Evolutionary conservation across 352 stramenopile species (phyloP).

Genomic region (Hyaloperonospora arabidopsidis): DNA sequence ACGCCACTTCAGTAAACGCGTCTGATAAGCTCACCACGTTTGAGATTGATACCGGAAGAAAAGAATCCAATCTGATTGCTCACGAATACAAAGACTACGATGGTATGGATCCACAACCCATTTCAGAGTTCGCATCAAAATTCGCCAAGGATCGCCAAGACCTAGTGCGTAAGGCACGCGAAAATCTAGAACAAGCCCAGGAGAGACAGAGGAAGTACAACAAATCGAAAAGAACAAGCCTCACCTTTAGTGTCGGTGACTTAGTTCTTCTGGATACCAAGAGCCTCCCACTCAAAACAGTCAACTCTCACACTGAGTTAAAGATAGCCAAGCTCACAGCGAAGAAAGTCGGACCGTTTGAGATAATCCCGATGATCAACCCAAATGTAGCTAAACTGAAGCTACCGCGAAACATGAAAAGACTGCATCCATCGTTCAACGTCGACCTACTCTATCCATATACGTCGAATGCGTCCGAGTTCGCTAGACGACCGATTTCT

Average conservation of each 20-base stretch:
- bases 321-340: not conserved
- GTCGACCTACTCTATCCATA: too few relatives aligned
- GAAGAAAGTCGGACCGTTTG: not conserved
- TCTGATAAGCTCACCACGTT: slow-evolving; percentile 1
- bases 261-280: slow-evolving; percentile 10
- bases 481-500: not conserved
- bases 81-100: not conserved
- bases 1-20: not conserved
- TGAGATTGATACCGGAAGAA: not conserved
- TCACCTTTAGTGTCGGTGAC: slow-evolving; percentile 12
- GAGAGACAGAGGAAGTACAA: slow-evolving; percentile 10
- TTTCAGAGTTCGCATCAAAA: slow-evolving; percentile 4
- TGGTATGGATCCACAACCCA: not conserved
- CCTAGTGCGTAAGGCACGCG: slow-evolving; percentile 5
- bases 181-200: slow-evolving; percentile 10
- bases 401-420: too few relatives aligned
- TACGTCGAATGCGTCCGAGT: not conserved
- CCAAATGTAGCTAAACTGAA: slow-evolving; percentile 2
- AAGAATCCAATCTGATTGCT: not conserved
- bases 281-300: slow-evolving; percentile 1
- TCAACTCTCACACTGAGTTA: slow-evolving; percentile 1
- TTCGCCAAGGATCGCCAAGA: slow-evolving; percentile 13
- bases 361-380: slow-evolving; percentile 2
- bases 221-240: slow-evolving; percentile 8
- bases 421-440: too few relatives aligned